Conservation (phyloP, 305 asterid species). For the Fraxinus ornus region DNA sequence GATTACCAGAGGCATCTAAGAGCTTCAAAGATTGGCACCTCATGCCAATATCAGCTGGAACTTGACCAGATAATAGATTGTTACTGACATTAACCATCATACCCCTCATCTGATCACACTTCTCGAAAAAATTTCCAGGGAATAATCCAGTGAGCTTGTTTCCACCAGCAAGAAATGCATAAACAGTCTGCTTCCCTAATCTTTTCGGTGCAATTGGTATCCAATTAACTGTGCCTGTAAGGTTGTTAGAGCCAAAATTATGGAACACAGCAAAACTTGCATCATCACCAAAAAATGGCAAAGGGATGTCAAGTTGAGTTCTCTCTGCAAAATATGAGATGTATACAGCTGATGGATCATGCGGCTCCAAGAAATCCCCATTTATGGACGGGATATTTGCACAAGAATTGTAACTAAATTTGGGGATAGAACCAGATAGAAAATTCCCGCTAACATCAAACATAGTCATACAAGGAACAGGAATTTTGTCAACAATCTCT, state of each 20-base stretch:
- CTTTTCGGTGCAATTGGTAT: constrained; percentile 39
- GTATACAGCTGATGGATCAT: constrained; percentile 33
- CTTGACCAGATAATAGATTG: constrained; percentile 36
- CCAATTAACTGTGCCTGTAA: constrained; percentile 35
- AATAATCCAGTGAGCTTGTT: constrained; percentile 45
- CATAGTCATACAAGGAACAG: constrained; percentile 51
- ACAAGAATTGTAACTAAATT: constrained; percentile 32
- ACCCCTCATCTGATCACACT: constrained; percentile 40
- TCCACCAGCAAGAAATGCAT: constrained; percentile 47
- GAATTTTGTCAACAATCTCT: constrained; percentile 38
- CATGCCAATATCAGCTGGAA: constrained; percentile 39
- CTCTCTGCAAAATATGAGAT: constrained; percentile 30
- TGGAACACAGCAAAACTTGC: constrained; percentile 31
- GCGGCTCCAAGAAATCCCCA: constrained; percentile 18
- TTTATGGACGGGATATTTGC: constrained; percentile 1
- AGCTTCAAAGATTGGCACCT: constrained; percentile 36
- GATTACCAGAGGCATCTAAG: constrained; percentile 46
- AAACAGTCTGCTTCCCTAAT: constrained; percentile 27
- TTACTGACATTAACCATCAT: constrained; percentile 40
- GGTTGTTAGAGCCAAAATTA: constrained; percentile 43
- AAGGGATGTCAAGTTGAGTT: constrained; percentile 25
- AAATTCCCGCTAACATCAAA: constrained; percentile 46
- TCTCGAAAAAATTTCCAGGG: constrained; percentile 34
- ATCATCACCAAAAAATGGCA: constrained; percentile 26
- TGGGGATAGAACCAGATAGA: constrained; percentile 46